Conservation (phyloP, 768 basidiomycete species). For the Tulasnella sp. region DNA sequence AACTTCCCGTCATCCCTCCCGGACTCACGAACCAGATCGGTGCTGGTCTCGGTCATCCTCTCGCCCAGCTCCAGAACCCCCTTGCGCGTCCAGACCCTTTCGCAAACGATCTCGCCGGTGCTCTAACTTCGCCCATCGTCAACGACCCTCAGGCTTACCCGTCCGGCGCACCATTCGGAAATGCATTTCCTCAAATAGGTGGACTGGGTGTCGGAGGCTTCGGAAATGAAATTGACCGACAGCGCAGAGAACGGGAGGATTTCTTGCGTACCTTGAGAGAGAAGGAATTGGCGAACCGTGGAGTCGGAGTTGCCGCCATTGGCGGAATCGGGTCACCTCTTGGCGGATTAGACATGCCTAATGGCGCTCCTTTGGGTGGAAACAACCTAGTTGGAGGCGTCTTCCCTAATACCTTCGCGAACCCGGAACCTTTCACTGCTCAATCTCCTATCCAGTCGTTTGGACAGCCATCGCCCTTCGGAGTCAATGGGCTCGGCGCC, state of each 20-base stretch:
- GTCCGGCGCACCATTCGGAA: neutral
- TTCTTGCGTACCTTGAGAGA: conserved; percentile 59
- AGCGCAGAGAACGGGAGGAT: conserved; percentile 61
- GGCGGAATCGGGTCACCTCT: conserved; percentile 5
- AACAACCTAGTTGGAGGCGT: neutral
- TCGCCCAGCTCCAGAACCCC: neutral
- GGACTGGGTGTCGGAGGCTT: neutral
- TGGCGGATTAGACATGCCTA: conserved; percentile 14
- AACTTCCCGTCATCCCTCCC: conserved; percentile 17
- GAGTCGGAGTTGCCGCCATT: conserved; percentile 1
- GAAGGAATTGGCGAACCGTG: conserved; percentile 24
- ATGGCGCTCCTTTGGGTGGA: neutral
- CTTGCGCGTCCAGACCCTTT: conserved; percentile 9
- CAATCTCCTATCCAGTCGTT: conserved; percentile 2
- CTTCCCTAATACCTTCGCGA: neutral
- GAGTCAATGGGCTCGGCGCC: neutral
- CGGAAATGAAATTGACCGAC: conserved; percentile 48
- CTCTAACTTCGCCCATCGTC: conserved; percentile 7
- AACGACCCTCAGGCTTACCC: neutral
- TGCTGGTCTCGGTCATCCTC: neutral
- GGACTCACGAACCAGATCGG: conserved; percentile 1
- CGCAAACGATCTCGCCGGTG: neutral
- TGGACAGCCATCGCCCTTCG: conserved; percentile 1
- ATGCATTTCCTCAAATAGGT: neutral
- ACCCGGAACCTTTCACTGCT: neutral